These are phyloP conservation scores for Agarophyton chilense DNA, from an alignment of 23 red algal species.

Conservation along the genomic window DNA sequence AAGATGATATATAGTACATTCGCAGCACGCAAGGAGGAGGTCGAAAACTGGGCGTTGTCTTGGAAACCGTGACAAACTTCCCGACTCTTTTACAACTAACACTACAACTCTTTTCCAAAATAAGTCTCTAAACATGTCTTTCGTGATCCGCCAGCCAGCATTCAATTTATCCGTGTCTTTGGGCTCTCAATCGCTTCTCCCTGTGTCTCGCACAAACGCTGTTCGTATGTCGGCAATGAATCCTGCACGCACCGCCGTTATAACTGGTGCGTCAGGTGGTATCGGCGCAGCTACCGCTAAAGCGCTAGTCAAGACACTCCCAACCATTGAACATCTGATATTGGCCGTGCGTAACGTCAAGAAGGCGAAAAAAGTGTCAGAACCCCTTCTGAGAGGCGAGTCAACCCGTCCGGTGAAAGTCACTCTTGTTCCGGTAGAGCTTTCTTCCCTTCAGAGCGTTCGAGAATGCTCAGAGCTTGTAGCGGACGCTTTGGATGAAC, in stretches of 20 bases:
- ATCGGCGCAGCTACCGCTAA: slow-evolving; percentile 49
- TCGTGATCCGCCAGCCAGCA: neutral
- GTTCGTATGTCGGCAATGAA: neutral
- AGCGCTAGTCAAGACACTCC: slow-evolving; percentile 19
- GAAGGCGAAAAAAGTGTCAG: slow-evolving; percentile 34
- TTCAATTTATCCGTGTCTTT: neutral
- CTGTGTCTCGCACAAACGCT: neutral
- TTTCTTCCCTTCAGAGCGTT: slow-evolving; percentile 6
- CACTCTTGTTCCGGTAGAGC: slow-evolving; percentile 50
- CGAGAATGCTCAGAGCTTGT: slow-evolving; percentile 19
- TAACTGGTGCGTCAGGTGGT: slow-evolving; percentile 60
- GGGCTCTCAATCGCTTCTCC: neutral
- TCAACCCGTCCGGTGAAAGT: slow-evolving; percentile 17
- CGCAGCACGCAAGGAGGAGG: too few relatives aligned
- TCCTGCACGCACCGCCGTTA: slow-evolving; percentile 57
- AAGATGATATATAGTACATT: too few relatives aligned
- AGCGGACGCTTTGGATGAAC: neutral
- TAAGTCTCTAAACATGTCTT: too few relatives aligned
- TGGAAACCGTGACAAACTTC: too few relatives aligned
- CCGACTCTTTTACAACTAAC: too few relatives aligned
- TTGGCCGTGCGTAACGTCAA: slow-evolving; percentile 14
- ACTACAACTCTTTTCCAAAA: too few relatives aligned
- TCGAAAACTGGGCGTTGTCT: too few relatives aligned
- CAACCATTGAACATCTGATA: slow-evolving; percentile 50
- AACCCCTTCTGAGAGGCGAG: slow-evolving; percentile 4